Evolutionary conservation across 352 stramenopile species (phyloP), one percentile per base, ranked within the genome.

Genomic region (Detonula confervacea): DNA sequence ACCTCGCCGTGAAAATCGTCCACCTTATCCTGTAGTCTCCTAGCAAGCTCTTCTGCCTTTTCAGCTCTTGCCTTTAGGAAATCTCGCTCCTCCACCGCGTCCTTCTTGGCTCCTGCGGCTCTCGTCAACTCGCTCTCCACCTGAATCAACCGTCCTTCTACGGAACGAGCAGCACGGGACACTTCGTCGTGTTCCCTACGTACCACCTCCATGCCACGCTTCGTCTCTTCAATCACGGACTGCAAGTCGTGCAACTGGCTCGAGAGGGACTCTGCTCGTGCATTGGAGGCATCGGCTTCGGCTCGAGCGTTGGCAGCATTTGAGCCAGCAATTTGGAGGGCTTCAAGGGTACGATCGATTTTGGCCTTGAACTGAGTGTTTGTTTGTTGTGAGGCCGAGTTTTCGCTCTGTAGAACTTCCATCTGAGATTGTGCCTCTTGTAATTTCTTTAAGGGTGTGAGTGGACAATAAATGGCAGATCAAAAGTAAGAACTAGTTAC

Each of bases 251-350:
- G 62, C 29, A 91, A 47, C 29, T 86, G 72, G 25, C 55, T 62
- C 1, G 80, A 78, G 24, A 89, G 71, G 3, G 68, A 83, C 37
- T 78, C 56, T 1, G 80, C 79, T 46, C 65, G 70, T 20, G 76
- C 79, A 73, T 91, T 78, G 11, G 85, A 69, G 44, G 81, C 82
- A 77, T 91, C 85, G n/a, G 82, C 82, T 62, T 89, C 82, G 12
- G 81, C 82, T n/a, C 82, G 68, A 25, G 85, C 79, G 27, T 86
- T 78, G 12, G 78, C 78, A 9, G 75, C 78, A 64, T 81, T 88
- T 22, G 42, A 61, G 20, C 67, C 67, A 2, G 85, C 79, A 49
- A 88, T 77, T 68, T 78, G 55, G 37, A 89, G 76, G 14, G 85
- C 85, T 56, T 84, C 75, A 5, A 75, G 18, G 4, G 79, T 80